Evolutionary conservation across 306 rosid genomes (phyloP).

Genomic region (Acacia crassicarpa): DNA sequence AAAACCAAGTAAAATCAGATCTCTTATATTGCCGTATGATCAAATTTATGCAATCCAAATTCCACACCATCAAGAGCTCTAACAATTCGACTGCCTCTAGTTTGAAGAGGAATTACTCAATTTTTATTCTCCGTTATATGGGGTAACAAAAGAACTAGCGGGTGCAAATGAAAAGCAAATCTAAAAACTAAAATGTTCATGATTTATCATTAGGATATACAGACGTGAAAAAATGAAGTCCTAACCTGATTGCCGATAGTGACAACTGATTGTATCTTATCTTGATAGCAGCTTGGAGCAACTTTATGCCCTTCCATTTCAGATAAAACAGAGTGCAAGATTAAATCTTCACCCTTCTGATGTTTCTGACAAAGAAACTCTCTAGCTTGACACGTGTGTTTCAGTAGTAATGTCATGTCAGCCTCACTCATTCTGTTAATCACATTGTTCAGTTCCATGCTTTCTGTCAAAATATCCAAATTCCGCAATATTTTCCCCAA

Average conservation of each 20-base stretch:
- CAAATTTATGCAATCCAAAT: not conserved
- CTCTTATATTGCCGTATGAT: not conserved
- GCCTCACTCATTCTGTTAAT: slow-evolving; percentile 38
- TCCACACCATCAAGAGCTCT: not conserved
- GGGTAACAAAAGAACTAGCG: not conserved
- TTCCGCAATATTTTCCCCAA: slow-evolving; percentile 69
- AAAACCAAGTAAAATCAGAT: not conserved
- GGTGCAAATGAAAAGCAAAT: slow-evolving; percentile 15
- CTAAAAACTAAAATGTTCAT: not conserved
- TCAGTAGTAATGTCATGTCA: slow-evolving; percentile 49
- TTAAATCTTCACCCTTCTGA: slow-evolving; percentile 32
- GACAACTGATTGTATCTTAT: slow-evolving; percentile 35
- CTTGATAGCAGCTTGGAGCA: slow-evolving; percentile 41
- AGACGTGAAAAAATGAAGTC: slow-evolving; percentile 1
- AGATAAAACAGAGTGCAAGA: slow-evolving; percentile 21
- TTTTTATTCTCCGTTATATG: not conserved
- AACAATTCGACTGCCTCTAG: slow-evolving; percentile 9
- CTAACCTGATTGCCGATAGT: slow-evolving; percentile 59
- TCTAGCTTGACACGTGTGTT: slow-evolving; percentile 50
- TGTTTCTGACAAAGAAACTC: slow-evolving; percentile 46
- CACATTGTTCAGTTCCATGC: slow-evolving; percentile 35
- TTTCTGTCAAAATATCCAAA: slow-evolving; percentile 46
- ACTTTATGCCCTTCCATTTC: slow-evolving; percentile 37
- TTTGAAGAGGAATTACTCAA: not conserved
- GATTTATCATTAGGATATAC: not conserved